Evolutionary conservation across 2,329 filamentous ascomycete species (phyloP).

Genomic region (Thermochaetoides dissita): DNA sequence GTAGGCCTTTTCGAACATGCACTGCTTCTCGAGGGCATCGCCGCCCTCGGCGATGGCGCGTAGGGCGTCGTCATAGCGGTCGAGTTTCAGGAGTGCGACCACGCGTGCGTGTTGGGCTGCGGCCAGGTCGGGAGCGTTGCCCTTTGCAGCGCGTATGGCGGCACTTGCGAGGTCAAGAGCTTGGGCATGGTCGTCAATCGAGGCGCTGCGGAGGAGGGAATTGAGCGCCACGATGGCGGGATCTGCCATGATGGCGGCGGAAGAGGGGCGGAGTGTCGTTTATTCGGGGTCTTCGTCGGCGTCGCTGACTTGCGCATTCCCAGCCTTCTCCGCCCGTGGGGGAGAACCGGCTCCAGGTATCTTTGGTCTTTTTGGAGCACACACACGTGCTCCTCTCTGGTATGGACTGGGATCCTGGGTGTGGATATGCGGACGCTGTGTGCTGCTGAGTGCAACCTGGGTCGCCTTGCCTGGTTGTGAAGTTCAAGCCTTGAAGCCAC

Average conservation of each 20-base stretch:
- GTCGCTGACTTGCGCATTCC: constrained; percentile 9
- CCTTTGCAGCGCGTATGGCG: constrained; percentile 46
- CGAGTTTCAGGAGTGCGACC: constrained; percentile 65
- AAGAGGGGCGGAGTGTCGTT: constrained; percentile 5
- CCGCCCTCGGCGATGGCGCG: constrained; percentile 52
- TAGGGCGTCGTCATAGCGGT: constrained; percentile 67
- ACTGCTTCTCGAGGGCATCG: constrained; percentile 44
- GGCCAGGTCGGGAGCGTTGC: constrained; percentile 24
- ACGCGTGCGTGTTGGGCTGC: constrained; percentile 56
- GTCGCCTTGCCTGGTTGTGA: no score
- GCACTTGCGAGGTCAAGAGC: constrained; percentile 51
- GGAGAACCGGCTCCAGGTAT: no score
- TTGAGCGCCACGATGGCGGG: constrained; percentile 35
- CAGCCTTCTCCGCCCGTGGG: constrained; percentile 4
- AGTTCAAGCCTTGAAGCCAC: no score
- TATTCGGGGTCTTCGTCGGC: background rate
- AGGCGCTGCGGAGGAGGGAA: constrained; percentile 38
- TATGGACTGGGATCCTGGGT: no score
- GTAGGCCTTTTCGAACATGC: constrained; percentile 60
- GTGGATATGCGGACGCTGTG: no score
- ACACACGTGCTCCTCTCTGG: no score
- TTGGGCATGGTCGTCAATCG: constrained; percentile 59
- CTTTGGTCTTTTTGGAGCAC: no score
- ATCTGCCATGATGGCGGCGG: constrained; percentile 24
- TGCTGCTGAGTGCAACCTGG: no score